phyloP scores from a whole-genome alignment of 2,329 filamentous ascomycete genomes.

The Neofusicoccum sp. region DNA sequence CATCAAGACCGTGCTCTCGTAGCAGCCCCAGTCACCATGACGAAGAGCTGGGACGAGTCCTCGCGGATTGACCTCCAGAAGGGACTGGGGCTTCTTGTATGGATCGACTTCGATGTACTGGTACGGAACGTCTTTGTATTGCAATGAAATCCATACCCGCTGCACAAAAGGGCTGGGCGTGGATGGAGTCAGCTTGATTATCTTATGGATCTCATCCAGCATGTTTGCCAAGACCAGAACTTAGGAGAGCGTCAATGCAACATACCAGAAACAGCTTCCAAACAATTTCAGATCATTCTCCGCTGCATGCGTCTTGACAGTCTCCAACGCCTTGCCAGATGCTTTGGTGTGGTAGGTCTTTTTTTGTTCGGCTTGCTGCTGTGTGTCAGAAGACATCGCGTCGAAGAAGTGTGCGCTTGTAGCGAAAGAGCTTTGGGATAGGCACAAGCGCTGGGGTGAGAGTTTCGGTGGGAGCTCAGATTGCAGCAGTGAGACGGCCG shows the following conservation, averaged over 20 bases:
- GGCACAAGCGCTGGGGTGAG: background rate
- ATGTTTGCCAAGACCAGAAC: background rate
- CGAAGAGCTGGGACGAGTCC: slow-evolving; percentile 74
- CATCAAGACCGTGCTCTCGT: slow-evolving; percentile 77
- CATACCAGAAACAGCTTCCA: slow-evolving; percentile 79
- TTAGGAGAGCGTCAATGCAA: slow-evolving; percentile 13
- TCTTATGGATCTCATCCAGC: too few species aligned
- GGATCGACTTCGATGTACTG: slow-evolving; percentile 86
- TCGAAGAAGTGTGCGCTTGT: slow-evolving; percentile 42
- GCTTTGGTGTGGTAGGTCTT: slow-evolving; percentile 72
- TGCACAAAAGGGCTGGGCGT: slow-evolving; percentile 72
- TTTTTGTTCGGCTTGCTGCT: slow-evolving; percentile 42
- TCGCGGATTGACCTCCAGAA: slow-evolving; percentile 73
- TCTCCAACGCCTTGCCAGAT: slow-evolving; percentile 67
- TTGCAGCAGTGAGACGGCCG: background rate
- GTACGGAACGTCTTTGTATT: slow-evolving; percentile 74
- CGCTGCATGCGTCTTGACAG: slow-evolving; percentile 67
- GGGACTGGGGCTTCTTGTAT: slow-evolving; percentile 67
- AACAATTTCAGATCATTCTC: slow-evolving; percentile 74
- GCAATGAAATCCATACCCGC: slow-evolving; percentile 84
- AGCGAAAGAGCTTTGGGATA: background rate
- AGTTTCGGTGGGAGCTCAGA: background rate
- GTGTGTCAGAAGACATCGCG: slow-evolving; percentile 42
- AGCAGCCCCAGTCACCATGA: slow-evolving; percentile 77
- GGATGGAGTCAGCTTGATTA: background rate